phyloP scores from a whole-genome alignment of 2,329 filamentous ascomycete genomes.

The Sclerotinia minor region DNA sequence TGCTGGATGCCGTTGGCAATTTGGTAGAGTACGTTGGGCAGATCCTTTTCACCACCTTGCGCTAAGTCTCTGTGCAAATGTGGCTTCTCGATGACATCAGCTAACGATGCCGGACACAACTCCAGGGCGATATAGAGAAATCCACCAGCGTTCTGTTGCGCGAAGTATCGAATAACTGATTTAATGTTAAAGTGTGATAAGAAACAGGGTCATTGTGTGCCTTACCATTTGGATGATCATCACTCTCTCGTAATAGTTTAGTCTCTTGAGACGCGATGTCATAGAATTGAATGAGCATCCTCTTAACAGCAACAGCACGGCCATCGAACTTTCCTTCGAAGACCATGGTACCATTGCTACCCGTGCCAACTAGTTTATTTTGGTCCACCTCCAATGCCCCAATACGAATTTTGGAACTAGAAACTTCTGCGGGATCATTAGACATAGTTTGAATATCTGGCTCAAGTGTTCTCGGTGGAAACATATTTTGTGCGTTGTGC shows the following conservation, averaged over 20 bases:
- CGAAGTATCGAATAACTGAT: slow-evolving; percentile 89
- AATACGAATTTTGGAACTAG: slow-evolving; percentile 60
- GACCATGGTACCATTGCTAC: slow-evolving; percentile 95
- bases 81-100: slow-evolving; percentile 83
- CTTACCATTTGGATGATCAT: slow-evolving; percentile 84
- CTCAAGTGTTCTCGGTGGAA: slow-evolving; percentile 54
- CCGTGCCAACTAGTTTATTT: slow-evolving; percentile 67
- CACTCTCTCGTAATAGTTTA: slow-evolving; percentile 83
- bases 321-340: slow-evolving; percentile 94
- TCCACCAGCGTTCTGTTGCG: slow-evolving; percentile 81
- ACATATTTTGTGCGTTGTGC: slow-evolving; percentile 59
- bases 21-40: slow-evolving; percentile 80
- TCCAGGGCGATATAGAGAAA: slow-evolving; percentile 97
- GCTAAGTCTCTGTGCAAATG: slow-evolving; percentile 67
- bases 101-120: slow-evolving; percentile 88
- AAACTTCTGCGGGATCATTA: slow-evolving; percentile 60
- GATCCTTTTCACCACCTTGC: slow-evolving; percentile 69
- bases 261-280: slow-evolving; percentile 96
- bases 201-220: slow-evolving; percentile 3
- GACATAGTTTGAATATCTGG: slow-evolving; percentile 61
- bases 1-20: slow-evolving; percentile 87
- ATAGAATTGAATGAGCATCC: slow-evolving; percentile 94
- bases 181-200: slow-evolving; percentile 35
- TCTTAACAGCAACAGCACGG: slow-evolving; percentile 90
- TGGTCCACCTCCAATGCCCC: slow-evolving; percentile 65